phyloP scores from a whole-genome alignment of 805 yeast species.

The Nakazawaea sp. region DNA sequence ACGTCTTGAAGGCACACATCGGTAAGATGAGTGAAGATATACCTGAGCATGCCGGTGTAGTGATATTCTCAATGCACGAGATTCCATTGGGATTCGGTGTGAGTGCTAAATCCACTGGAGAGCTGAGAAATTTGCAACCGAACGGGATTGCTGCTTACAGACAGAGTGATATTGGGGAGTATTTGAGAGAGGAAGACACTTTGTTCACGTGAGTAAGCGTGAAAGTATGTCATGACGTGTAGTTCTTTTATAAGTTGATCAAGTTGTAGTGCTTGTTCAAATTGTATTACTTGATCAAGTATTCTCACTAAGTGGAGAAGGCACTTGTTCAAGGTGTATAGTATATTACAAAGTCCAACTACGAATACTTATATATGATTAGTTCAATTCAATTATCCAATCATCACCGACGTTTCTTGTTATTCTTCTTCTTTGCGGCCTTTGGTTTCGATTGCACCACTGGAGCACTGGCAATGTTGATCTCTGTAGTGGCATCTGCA shows the following conservation, averaged over 20 bases:
- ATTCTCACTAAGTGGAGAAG: too few relatives aligned
- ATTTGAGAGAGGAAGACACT: slow-evolving; percentile 95
- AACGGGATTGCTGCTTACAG: slow-evolving; percentile 93
- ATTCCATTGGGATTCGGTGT: slow-evolving; percentile 95
- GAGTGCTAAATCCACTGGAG: slow-evolving; percentile 84
- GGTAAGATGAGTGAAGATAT: slow-evolving; percentile 97
- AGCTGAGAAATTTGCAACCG: slow-evolving; percentile 83
- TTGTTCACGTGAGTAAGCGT: slow-evolving; percentile 57
- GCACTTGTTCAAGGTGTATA: too few relatives aligned
- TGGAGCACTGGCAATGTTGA: slow-evolving; percentile 20
- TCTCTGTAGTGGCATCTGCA: slow-evolving; percentile 40
- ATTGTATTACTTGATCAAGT: too few relatives aligned
- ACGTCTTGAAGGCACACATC: slow-evolving; percentile 90
- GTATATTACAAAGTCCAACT: neutral
- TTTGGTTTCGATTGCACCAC: slow-evolving; percentile 11
- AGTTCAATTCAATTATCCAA: too few relatives aligned
- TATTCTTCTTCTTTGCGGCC: slow-evolving; percentile 22
- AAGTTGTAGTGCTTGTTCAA: too few relatives aligned
- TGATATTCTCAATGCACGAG: slow-evolving; percentile 87
- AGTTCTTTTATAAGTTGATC: too few relatives aligned
- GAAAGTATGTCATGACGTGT: neutral
- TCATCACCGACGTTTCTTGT: slow-evolving; percentile 18
- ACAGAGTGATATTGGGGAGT: slow-evolving; percentile 97
- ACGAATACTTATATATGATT: neutral
- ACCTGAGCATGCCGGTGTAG: slow-evolving; percentile 96